Evolutionary conservation across 129 eudicot genomes (phyloP).

Genomic region (Dittrichia graveolens): DNA sequence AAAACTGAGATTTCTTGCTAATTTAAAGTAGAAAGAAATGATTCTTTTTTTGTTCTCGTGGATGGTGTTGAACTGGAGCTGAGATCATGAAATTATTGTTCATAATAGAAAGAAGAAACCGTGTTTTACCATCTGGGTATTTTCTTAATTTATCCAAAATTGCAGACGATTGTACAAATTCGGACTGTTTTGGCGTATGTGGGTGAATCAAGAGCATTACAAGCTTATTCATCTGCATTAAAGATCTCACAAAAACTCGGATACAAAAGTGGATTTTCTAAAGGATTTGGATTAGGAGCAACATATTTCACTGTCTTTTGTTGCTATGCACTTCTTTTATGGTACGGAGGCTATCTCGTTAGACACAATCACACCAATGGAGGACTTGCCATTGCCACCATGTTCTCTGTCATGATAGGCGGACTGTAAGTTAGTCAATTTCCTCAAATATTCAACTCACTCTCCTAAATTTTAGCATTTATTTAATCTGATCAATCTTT

Average conservation of each 20-base stretch:
- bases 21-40: constrained; percentile 2
- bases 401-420: constrained; percentile 96
- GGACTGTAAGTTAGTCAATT: constrained; percentile 67
- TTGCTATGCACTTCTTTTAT: constrained; percentile 84
- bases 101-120: background rate
- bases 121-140: constrained; percentile 19
- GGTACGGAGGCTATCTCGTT: constrained; percentile 96
- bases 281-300: constrained; percentile 89
- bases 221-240: constrained; percentile 75
- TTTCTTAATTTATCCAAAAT: constrained; percentile 28
- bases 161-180: constrained; percentile 89
- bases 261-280: constrained; percentile 83
- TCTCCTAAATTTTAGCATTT: background rate
- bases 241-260: constrained; percentile 76
- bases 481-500: background rate
- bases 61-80: constrained; percentile 3
- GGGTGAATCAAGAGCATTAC: constrained; percentile 83
- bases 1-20: background rate
- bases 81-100: constrained; percentile 19
- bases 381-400: constrained; percentile 93
- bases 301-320: constrained; percentile 90
- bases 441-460: background rate
- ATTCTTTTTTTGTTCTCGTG: background rate
- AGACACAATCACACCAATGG: constrained; percentile 89
- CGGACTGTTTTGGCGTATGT: constrained; percentile 84